Evolutionary conservation across 306 rosid species (phyloP), one percentile per base, ranked within the genome.

Genomic region (Morella rubra): DNA sequence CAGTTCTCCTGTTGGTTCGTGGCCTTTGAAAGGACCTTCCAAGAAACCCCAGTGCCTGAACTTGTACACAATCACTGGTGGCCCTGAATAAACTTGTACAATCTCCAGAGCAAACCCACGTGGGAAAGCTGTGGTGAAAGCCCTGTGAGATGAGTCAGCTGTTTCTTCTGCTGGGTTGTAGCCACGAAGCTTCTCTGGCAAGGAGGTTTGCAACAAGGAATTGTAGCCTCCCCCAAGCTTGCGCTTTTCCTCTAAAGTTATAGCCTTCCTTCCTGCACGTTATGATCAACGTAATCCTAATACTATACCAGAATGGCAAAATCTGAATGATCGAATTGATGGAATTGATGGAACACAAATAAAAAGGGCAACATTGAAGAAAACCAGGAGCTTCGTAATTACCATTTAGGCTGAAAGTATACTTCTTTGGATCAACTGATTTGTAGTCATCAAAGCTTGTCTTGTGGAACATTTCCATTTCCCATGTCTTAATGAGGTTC

Each of bases 41-140:
- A 89, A 86, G 85, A 69, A 83, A 37, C 90, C 97, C 93, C 97
- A 91, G 72, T 91, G 93, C 78, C 93, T 87, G 77, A 91, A 91
- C 67, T 91, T 91, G 85, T 79, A 91, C 5, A 83, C 84, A 51
- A 89, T 84, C 58, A 76, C 51, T 0, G 97, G 97, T 4, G 97
- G 97, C 27, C 93, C 93, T 4, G 89, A 61, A 64, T 86, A 89
- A 1, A 85, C 89, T 8, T 77, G 78, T 2, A 89, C 67, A 69
- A 91, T 27, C 79, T 91, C 92, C 20, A 89, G 58, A 20, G 93
- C 93, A 72, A 91, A 87, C 9, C 97, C 93, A 14, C 88, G 85
- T 1, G 96, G 92, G 61, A 91, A 89, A 1, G 93, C 74, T 0
- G 93, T 83, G 0, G 87, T 85, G 46, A 90, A 88, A 18, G 77